Evolutionary conservation across 192 early-diverging fungal species (phyloP).

Genomic region (Coemansia sp.): DNA sequence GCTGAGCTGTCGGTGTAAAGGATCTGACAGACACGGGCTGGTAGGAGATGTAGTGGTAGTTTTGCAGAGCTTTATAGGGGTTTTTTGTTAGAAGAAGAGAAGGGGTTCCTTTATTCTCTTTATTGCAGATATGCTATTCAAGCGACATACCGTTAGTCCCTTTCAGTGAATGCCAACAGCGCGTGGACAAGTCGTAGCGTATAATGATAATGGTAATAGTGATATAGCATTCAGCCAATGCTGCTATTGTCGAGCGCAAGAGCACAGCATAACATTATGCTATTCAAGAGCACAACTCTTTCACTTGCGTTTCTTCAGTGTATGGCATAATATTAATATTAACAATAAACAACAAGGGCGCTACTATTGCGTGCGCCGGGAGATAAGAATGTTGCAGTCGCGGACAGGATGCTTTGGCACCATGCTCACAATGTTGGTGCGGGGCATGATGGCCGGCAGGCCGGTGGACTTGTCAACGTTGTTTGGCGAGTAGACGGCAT

Average conservation of each 20-base stretch:
- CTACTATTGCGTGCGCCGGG: constrained; percentile 9
- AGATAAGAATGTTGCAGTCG: constrained; percentile 37
- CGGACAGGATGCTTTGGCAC: constrained; percentile 33
- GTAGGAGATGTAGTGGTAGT: neutral
- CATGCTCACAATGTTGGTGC: constrained; percentile 36
- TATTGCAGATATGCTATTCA: no score
- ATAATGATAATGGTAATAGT: no score
- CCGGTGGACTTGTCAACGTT: constrained; percentile 12
- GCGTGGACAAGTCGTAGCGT: no score
- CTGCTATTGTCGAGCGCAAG: no score
- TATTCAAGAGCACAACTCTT: no score
- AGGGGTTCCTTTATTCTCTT: neutral
- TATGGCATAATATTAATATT: neutral
- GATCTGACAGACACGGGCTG: neutral
- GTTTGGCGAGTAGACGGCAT: constrained; percentile 23
- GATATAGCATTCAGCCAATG: no score
- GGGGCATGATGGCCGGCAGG: constrained; percentile 35
- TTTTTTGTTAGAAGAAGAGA: neutral
- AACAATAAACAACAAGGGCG: neutral
- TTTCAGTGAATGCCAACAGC: no score
- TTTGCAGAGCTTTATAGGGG: neutral
- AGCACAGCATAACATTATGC: no score
- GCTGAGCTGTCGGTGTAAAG: constrained; percentile 50
- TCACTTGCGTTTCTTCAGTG: no score
- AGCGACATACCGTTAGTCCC: no score